These are phyloP conservation scores for Penicillium sp. DNA, from an alignment of 2,329 filamentous ascomycete genomes.

Conservation along the genomic window DNA sequence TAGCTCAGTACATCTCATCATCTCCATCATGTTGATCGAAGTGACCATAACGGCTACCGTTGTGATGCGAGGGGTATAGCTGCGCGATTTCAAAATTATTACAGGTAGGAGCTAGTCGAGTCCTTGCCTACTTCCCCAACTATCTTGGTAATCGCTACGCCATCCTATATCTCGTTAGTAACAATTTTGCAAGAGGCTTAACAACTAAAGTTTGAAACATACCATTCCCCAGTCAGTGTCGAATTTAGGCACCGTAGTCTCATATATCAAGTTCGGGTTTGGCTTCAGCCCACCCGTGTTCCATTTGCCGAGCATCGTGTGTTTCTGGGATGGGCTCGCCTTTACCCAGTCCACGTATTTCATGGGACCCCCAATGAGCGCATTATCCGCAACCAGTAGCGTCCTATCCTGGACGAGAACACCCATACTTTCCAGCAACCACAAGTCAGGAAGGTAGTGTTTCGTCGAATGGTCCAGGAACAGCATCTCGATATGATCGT, in stretches of 20 bases:
- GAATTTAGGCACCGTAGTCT: slow-evolving; percentile 15
- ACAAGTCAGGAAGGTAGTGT: slow-evolving; percentile 70
- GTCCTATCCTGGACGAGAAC: slow-evolving; percentile 58
- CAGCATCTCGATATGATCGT: slow-evolving; percentile 66
- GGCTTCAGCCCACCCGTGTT: slow-evolving; percentile 8
- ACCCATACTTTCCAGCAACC: slow-evolving; percentile 69
- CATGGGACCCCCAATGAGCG: slow-evolving; percentile 22
- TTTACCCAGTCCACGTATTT: slow-evolving; percentile 23
- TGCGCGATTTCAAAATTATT: background rate
- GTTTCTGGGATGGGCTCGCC: slow-evolving; percentile 15
- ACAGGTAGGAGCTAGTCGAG: background rate
- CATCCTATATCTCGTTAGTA: slow-evolving; percentile 16
- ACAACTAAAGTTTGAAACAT: background rate
- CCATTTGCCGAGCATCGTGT: slow-evolving; percentile 1
- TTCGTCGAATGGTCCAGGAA: slow-evolving; percentile 80
- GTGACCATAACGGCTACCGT: too few species aligned
- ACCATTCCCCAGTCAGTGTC: slow-evolving; percentile 17
- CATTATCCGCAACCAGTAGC: slow-evolving; percentile 20
- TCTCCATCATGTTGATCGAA: too few species aligned
- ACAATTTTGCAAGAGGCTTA: background rate
- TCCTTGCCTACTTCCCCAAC: slow-evolving; percentile 25
- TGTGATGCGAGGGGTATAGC: background rate
- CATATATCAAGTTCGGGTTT: slow-evolving; percentile 18
- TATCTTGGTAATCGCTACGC: slow-evolving; percentile 15
- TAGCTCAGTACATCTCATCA: too few species aligned